These are phyloP conservation scores for Fusarium anthophilum DNA, from an alignment of 2,329 filamentous ascomycete species.

Conservation along the genomic window DNA sequence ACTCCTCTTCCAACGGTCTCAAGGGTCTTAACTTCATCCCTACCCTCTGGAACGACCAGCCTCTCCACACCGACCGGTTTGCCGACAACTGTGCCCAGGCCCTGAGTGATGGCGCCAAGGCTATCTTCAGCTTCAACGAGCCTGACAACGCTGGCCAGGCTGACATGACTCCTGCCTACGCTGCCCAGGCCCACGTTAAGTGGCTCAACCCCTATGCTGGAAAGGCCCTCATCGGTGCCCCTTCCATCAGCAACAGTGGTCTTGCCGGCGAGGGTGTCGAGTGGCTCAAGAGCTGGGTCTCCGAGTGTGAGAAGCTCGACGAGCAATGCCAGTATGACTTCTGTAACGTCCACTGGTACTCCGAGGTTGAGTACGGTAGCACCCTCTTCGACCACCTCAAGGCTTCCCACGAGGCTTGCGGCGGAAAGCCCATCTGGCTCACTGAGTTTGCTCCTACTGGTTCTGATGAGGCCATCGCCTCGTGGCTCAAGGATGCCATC, in stretches of 20 bases:
- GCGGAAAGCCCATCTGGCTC: constrained; percentile 64
- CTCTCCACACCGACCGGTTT: constrained; percentile 60
- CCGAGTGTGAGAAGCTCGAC: constrained; percentile 54
- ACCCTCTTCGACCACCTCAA: constrained; percentile 65
- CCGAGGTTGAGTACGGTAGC: constrained; percentile 54
- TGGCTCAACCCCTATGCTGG: constrained; percentile 65
- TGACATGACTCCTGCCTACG: constrained; percentile 62
- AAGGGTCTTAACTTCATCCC: constrained; percentile 68
- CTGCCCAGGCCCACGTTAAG: constrained; percentile 62
- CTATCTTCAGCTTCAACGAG: constrained; percentile 77
- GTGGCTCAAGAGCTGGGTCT: constrained; percentile 65
- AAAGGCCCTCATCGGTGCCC: constrained; percentile 64
- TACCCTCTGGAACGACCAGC: constrained; percentile 68
- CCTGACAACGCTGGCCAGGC: constrained; percentile 70
- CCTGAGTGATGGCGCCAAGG: constrained; percentile 62
- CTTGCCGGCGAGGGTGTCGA: constrained; percentile 59
- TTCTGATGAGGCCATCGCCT: constrained; percentile 50
- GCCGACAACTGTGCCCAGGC: constrained; percentile 58
- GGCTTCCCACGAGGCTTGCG: constrained; percentile 56
- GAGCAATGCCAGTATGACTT: constrained; percentile 65
- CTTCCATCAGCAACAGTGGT: constrained; percentile 70
- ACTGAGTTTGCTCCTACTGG: constrained; percentile 70
- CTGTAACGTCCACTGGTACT: constrained; percentile 73
- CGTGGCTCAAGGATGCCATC: constrained; percentile 62
- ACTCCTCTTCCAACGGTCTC: constrained; percentile 53